Percentiles rank a stretch among this genome's conserved stretches.
phyloP scores from a whole-genome alignment of 495 filamentous ascomycete species.

The Amphirosellinia nigrospora region DNA sequence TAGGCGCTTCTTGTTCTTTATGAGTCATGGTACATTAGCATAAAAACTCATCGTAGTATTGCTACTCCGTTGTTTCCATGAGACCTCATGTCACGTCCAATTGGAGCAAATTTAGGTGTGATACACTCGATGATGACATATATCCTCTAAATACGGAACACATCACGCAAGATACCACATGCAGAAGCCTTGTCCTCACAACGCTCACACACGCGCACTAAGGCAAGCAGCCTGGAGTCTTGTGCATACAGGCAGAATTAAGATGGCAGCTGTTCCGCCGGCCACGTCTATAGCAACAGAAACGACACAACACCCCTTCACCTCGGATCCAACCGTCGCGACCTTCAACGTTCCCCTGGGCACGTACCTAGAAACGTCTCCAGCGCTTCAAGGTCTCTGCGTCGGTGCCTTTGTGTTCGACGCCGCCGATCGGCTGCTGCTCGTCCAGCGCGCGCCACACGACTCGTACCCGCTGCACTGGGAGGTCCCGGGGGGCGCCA shows the following conservation, averaged over 20 bases:
- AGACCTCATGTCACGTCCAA: neutral
- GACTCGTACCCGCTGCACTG: conserved; percentile 58
- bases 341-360: conserved; percentile 34
- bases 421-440: conserved; percentile 42
- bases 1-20: neutral
- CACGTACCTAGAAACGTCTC: conserved; percentile 33
- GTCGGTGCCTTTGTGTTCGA: conserved; percentile 50
- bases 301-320: conserved; percentile 37
- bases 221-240: neutral
- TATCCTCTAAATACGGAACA: neutral
- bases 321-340: conserved; percentile 31
- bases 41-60: neutral
- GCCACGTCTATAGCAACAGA: neutral
- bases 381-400: conserved; percentile 33
- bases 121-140: neutral
- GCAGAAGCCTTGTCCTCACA: neutral
- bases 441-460: conserved; percentile 58
- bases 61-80: neutral
- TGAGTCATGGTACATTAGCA: neutral
- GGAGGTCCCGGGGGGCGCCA: conserved; percentile 64
- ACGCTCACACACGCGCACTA: neutral
- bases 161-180: neutral
- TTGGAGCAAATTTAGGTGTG: neutral
- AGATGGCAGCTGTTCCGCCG: conserved; percentile 16
- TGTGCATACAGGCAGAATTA: neutral